These are phyloP conservation scores for Meyerozyma athensensis DNA, from an alignment of 1,139 yeast genomes.

Conservation along the genomic window DNA sequence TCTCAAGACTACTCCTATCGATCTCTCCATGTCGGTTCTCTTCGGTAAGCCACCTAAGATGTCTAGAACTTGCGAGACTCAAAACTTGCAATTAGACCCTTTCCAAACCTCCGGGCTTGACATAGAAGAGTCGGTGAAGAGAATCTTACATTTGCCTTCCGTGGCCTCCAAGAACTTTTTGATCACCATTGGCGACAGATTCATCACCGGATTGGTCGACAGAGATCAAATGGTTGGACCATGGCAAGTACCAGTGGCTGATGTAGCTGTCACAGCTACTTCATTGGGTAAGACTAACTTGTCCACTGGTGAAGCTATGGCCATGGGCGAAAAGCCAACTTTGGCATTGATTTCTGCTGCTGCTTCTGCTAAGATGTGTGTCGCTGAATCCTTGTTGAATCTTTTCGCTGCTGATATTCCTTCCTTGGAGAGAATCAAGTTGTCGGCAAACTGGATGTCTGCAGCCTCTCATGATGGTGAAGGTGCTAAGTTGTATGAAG, in stretches of 20 bases:
- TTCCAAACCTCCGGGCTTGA: constrained; percentile 27
- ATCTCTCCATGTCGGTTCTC: constrained; percentile 92
- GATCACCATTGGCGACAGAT: constrained; percentile 95
- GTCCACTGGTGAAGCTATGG: constrained; percentile 90
- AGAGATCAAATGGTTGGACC: constrained; percentile 99
- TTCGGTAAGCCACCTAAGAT: constrained; percentile 97
- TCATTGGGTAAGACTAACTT: constrained; percentile 72
- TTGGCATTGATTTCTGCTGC: constrained; percentile 87
- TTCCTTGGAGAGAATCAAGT: constrained; percentile 67
- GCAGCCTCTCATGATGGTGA: constrained; percentile 96
- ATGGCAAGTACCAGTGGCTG: constrained; percentile 99
- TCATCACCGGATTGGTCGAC: constrained; percentile 93
- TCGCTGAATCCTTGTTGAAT: constrained; percentile 91
- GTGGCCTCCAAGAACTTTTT: constrained; percentile 95
- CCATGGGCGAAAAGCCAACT: constrained; percentile 95
- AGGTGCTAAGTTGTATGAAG: constrained; percentile 92
- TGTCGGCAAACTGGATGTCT: constrained; percentile 99
- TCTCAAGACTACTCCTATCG: constrained; percentile 80
- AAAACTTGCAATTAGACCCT: constrained; percentile 54
- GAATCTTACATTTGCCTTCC: constrained; percentile 86
- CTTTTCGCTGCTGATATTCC: constrained; percentile 86
- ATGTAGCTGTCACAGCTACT: constrained; percentile 93
- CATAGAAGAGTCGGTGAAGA: constrained; percentile 63
- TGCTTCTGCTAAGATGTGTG: constrained; percentile 95
- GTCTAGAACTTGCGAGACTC: constrained; percentile 73